phyloP scores from a whole-genome alignment of 1,284 basidiomycete species.

The Gomphus sp. region DNA sequence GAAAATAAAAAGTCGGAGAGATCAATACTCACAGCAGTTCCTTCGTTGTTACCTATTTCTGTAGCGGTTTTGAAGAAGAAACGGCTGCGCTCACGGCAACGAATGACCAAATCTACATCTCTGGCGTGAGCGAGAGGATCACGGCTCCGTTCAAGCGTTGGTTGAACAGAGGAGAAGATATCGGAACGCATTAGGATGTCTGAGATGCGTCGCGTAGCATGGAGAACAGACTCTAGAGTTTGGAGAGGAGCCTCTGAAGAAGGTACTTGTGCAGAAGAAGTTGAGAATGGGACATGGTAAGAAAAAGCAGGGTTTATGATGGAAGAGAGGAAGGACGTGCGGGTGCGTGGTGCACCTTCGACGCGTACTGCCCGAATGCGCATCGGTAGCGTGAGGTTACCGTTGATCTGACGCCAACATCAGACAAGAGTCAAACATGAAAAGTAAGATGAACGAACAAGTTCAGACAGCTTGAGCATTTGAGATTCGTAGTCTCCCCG shows the following conservation, averaged over 20 bases:
- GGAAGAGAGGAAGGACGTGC: constrained; percentile 70
- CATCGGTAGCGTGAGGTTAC: constrained; percentile 50
- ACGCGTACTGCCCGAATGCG: constrained; percentile 72
- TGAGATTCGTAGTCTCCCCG: constrained; percentile 73
- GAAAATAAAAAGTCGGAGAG: not conserved
- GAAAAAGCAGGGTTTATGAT: constrained; percentile 46
- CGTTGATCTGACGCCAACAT: constrained; percentile 44
- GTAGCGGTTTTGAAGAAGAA: constrained; percentile 83
- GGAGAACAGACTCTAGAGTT: constrained; percentile 17
- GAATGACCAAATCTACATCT: constrained; percentile 84
- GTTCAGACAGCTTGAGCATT: constrained; percentile 54
- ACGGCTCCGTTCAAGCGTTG: constrained; percentile 58
- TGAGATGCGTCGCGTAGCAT: constrained; percentile 55
- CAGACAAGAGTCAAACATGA: not conserved
- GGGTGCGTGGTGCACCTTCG: constrained; percentile 66
- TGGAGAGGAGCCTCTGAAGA: not conserved
- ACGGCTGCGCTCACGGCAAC: constrained; percentile 68
- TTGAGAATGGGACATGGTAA: not conserved
- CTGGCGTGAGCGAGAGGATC: constrained; percentile 47
- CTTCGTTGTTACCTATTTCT: constrained; percentile 92
- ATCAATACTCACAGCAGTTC: constrained; percentile 61
- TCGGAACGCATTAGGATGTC: constrained; percentile 60
- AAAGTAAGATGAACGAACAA: constrained; percentile 38
- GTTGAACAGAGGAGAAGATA: constrained; percentile 66
- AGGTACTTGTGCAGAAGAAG: no score